Base-by-base conservation (phyloP, 257 asterid genomes). In the Asclepias syriaca region DNA sequence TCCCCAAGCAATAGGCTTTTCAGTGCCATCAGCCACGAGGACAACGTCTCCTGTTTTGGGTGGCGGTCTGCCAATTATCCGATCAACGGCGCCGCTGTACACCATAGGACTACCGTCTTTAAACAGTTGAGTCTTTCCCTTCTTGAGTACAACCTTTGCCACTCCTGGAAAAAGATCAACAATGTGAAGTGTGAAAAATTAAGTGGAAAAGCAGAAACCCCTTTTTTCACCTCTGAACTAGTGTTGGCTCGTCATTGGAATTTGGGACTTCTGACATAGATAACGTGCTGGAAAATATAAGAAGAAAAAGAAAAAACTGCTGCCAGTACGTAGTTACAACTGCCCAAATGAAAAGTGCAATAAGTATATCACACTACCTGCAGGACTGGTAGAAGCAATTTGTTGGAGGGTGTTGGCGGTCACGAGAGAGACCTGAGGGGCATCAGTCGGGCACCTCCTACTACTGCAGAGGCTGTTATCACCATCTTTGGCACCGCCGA, bases 1-100 rank as follows among this genome's bases (percentile, higher is more conserved):
- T n/a, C 98, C 99, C 99, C 98, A 91, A 58, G 90, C 99, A 76
- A 94, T 91, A 11, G 99, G 95, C 72, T 87, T 94, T 76, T 87
- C 90, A 1, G 93, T 68, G 39, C 98, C 99, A 66, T 94, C 99
- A 19, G 98, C 88, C 14, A 94, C 96, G 5, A 94, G 86, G 69
- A 94, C 99, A 49, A 79, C 79, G 32, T 94, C 99, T 22, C 98
- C 99, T 8, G 99, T 91, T 75, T 72, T 72, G 3, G 99, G 99
- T 0, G 98, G 96, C 5, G 98, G 99, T 72, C 88, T 85, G 75
- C 98, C 97, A 21, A 94, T 79, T 73, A 94, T 92, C 68, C 97
- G 84, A 81, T 85, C 99, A 71, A 94, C 88, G 46, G 99, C 97
- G 68, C 99, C 99, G 60, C 97, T 90, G 80, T 91, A 94, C 65